Base-by-base conservation (phyloP, 345 rosid genomes). In the Eucalyptus cloeziana region DNA sequence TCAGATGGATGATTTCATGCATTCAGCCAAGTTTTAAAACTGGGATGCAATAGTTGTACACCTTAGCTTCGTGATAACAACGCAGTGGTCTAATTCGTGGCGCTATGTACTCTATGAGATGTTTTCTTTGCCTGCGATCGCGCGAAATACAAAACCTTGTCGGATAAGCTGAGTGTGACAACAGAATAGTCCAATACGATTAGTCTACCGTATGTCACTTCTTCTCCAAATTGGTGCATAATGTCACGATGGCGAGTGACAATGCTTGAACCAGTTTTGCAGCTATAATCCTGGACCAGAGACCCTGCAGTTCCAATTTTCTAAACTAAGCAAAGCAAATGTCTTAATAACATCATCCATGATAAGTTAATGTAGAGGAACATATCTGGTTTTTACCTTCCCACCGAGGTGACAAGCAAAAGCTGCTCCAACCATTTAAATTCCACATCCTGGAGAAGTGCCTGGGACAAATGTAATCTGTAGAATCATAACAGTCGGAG, bases 181-280 rank as follows among this genome's bases (percentile, higher is more conserved):
- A 2, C 13, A 56, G 30, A 56, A 56, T 22, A 25, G 62, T 24
- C 30, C 62, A 24, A 24, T 56, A 0, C 62, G 30, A 2, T 56
- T 22, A 56, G 30, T 56, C 27, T 56, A 56, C 62, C 1, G 62
- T 24, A 17, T 30, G n/a, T 88, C 52, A 89, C 43, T 43, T 40
- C 93, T 90, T 86, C 86, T 90, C 76, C 91, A 92, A 93, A 60
- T 89, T 60, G 6, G 90, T 90, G 88, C 85, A 89, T 40, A 89
- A 8, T 52, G 90, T 88, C 85, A 79, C 37, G 90, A 87, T 19
- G 80, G 86, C 89, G 10, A 93, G 89, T 17, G 90, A 45, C 51
- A 81, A 43, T 54, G 87, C 90, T 90, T 93, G 93, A 7, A 87
- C 83, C n/a, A 21, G 33, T 25, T 87, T 44, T 21, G 90, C 90